Evolutionary conservation across 2,329 filamentous ascomycete genomes (phyloP).

Genomic region (Coleophoma eucalyptorum): DNA sequence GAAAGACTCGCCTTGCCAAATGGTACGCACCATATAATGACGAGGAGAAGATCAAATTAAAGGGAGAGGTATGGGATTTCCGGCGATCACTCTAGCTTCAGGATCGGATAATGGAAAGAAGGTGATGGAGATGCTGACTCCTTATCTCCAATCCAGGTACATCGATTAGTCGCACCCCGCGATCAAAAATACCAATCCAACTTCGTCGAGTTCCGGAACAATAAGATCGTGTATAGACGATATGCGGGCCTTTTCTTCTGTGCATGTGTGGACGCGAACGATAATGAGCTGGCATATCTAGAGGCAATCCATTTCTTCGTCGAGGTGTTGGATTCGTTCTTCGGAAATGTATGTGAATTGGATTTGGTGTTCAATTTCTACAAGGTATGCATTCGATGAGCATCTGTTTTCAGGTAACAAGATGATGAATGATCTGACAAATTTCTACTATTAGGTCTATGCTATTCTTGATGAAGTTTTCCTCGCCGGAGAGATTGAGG

Average conservation of each 20-base stretch:
- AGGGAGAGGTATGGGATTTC: slow-evolving; percentile 71
- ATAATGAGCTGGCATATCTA: slow-evolving; percentile 95
- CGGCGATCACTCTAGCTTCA: background rate
- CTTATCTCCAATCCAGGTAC: slow-evolving; percentile 54
- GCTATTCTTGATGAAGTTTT: slow-evolving; percentile 98
- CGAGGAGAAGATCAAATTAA: slow-evolving; percentile 98
- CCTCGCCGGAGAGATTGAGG: slow-evolving; percentile 94
- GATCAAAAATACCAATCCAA: slow-evolving; percentile 99
- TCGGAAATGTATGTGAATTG: slow-evolving; percentile 97
- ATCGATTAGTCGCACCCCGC: slow-evolving; percentile 93
- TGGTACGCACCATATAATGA: slow-evolving; percentile 99
- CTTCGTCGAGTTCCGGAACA: slow-evolving; percentile 94
- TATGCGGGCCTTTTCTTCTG: slow-evolving; percentile 99
- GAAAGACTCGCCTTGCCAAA: slow-evolving; percentile 96
- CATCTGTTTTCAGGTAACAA: background rate
- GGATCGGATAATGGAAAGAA: background rate
- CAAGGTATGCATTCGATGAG: slow-evolving; percentile 37
- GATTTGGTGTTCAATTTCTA: slow-evolving; percentile 83
- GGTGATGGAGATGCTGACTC: too few relatives aligned
- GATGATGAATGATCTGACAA: too few relatives aligned
- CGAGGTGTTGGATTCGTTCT: slow-evolving; percentile 96
- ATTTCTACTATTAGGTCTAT: slow-evolving; percentile 61
- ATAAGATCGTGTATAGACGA: slow-evolving; percentile 95
- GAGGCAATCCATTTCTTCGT: slow-evolving; percentile 99
- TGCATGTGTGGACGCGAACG: slow-evolving; percentile 97